Evolutionary conservation across 2,329 filamentous ascomycete species (phyloP), one percentile per base, ranked within the genome.

Genomic region (Cladophialophora yegresii): DNA sequence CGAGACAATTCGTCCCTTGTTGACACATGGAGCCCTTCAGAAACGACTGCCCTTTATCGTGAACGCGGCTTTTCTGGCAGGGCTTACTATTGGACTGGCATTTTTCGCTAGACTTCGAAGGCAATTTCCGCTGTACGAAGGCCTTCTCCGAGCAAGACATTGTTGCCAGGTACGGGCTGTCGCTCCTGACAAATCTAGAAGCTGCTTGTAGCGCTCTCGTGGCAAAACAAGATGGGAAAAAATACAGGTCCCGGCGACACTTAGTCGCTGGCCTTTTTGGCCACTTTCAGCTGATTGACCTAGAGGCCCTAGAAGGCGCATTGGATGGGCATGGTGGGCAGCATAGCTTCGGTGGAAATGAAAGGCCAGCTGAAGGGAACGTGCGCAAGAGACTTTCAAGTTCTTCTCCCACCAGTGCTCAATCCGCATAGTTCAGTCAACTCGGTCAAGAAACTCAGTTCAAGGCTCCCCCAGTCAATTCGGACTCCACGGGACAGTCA

Each of bases 31-130:
- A 1, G 70, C 72, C 1, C 72, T 81, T 0, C 79, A 80, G 0
- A 78, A 77, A 32, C 73, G 79, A 1, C 68, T 81, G 3, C 80
- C 80, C 0, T 80, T 81, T 16, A 68, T 81, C 0, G 78, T 81
- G 4, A 82, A 81, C 55, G 79, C 78, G 1, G 75, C 78, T 3
- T 82, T 82, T 64, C 77, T 80, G 5, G 79, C 79, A 0, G 78
- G 77, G 0, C 69, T 82, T 0, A 79, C 81, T 0, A 72, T 82
- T 0, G 80, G 80, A 0, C 74, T 80, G 0, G 79, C 79, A 0
- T 75, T 77, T 26, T 81, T 82, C 56, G 79, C 40, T n/a, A 43
- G 40, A n/a, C 40, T 43, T 43, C 40, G 40, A n/a, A 43, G 40
- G 40, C 40, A 43, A 13, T 43, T 43, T n/a, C 40, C 40, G 40